phyloP scores from a whole-genome alignment of 441 rosid species.

The Gossypium aridum region DNA sequence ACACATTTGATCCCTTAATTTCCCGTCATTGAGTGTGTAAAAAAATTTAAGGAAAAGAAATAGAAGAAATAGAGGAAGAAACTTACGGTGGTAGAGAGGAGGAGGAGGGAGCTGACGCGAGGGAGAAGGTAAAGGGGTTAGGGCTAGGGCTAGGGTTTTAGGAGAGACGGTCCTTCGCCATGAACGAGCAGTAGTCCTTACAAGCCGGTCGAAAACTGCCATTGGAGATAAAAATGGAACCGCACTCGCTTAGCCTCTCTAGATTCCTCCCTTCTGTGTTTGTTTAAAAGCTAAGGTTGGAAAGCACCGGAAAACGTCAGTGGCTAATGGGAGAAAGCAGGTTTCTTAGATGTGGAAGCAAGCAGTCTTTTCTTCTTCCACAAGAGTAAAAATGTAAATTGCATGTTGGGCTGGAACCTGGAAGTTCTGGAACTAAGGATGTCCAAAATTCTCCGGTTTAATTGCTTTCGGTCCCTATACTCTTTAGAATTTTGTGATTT shows the following conservation, averaged over 20 bases:
- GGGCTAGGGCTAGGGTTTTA: slow-evolving; percentile 23
- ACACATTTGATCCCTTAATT: background rate
- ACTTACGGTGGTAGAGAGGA: slow-evolving; percentile 29
- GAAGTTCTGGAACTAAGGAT: too few species aligned
- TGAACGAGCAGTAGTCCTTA: slow-evolving; percentile 27
- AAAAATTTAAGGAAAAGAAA: background rate
- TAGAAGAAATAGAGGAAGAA: background rate
- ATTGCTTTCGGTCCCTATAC: too few species aligned
- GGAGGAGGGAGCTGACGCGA: slow-evolving; percentile 19
- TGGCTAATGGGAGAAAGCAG: too few species aligned
- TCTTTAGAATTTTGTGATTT: too few species aligned
- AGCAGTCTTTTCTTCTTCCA: too few species aligned
- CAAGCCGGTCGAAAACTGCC: slow-evolving; percentile 34
- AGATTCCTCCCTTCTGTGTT: too few species aligned
- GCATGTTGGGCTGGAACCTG: too few species aligned
- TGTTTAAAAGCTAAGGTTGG: background rate
- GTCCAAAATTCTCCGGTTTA: too few species aligned
- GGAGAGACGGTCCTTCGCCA: slow-evolving; percentile 25
- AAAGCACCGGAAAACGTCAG: too few species aligned
- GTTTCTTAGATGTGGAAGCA: too few species aligned
- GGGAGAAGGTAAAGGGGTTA: slow-evolving; percentile 18
- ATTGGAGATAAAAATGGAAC: slow-evolving; percentile 14
- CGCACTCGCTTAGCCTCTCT: background rate
- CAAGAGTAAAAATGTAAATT: too few species aligned
- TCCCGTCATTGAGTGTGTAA: background rate